These are phyloP conservation scores for Lactuca sativa DNA, from an alignment of 129 eudicot species.

Conservation along the genomic window DNA sequence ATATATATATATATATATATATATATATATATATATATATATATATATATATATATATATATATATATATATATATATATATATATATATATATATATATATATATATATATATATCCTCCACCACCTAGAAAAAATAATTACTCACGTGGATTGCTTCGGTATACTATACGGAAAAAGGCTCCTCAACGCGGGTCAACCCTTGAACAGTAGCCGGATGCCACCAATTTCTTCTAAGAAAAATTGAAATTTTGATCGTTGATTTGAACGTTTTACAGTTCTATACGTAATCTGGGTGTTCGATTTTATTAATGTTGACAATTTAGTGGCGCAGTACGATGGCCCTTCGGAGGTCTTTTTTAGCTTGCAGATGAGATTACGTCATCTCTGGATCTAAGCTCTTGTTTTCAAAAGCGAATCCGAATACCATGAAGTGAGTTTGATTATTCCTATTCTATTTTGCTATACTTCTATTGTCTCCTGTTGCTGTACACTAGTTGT, in stretches of 20 bases:
- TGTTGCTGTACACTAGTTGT: neutral
- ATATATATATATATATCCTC: too few species aligned
- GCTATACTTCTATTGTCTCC: neutral
- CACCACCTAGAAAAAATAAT: too few species aligned
- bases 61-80: too few species aligned
- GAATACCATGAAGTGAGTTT: constrained; percentile 41
- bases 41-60: too few species aligned
- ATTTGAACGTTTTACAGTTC: neutral
- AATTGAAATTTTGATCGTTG: neutral
- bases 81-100: too few species aligned
- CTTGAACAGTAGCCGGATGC: neutral
- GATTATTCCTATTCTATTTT: neutral
- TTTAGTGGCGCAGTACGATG: neutral
- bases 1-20: too few species aligned
- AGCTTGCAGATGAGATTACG: constrained; percentile 26
- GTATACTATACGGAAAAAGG: neutral
- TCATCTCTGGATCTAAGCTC: constrained; percentile 10
- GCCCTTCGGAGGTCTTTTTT: neutral
- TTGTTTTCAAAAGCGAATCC: constrained; percentile 17
- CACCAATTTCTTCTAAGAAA: neutral
- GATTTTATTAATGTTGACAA: neutral
- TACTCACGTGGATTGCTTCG: constrained; percentile 16
- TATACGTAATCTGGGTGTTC: constrained; percentile 4
- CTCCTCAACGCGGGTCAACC: neutral
- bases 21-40: too few species aligned